Conservation (phyloP, 2,329 filamentous ascomycete genomes). For the Sclerotinia spermophila region DNA sequence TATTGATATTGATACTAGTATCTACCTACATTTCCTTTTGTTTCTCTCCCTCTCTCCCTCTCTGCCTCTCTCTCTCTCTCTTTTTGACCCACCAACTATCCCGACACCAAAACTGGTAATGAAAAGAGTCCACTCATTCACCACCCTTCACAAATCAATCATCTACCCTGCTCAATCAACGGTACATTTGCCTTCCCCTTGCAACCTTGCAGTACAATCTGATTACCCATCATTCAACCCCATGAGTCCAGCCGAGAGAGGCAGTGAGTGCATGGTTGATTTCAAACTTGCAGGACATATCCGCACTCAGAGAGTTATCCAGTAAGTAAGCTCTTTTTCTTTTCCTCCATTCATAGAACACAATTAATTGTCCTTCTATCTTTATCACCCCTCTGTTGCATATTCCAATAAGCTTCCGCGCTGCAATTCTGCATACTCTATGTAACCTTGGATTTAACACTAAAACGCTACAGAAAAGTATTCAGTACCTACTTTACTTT, state of each 20-base stretch:
- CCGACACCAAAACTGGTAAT: background rate
- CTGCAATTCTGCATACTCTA: background rate
- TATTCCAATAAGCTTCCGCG: background rate
- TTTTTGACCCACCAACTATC: background rate
- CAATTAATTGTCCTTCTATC: constrained; percentile 2
- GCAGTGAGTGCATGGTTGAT: constrained; percentile 2
- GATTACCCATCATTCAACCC: background rate
- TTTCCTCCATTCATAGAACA: background rate
- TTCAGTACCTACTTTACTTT: background rate
- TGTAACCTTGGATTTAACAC: constrained; percentile 1
- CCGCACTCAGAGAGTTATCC: background rate
- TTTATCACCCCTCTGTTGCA: background rate
- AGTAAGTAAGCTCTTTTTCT: background rate
- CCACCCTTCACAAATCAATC: background rate
- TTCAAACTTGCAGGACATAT: background rate
- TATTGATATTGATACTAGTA: too few species aligned
- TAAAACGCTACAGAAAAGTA: constrained; percentile 1
- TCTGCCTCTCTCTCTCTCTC: background rate
- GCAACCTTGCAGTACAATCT: background rate
- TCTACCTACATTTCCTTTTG: too few species aligned
- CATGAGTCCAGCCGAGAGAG: constrained; percentile 7
- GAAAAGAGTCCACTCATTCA: background rate
- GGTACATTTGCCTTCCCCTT: constrained; percentile 1
- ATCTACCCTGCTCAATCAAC: background rate
- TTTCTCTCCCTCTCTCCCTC: background rate